Percentiles rank a stretch among this genome's conserved stretches.
These are phyloP conservation scores for Picochlorum sp. DNA, from an alignment of 139 green algal genomes.

Conservation along the genomic window DNA sequence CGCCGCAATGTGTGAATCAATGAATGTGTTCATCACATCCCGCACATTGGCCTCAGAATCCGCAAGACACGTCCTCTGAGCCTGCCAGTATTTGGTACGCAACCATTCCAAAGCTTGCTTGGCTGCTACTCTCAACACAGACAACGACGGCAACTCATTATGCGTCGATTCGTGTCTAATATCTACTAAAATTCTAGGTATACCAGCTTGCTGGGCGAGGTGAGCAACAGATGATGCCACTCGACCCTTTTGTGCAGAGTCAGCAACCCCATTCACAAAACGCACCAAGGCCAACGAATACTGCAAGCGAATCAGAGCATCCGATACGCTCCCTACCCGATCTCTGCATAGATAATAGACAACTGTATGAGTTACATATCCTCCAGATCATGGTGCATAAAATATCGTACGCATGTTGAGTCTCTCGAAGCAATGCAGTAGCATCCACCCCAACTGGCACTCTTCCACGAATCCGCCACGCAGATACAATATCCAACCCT, in stretches of 20 bases:
- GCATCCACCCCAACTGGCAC: conserved; percentile 58
- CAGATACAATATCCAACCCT: conserved; percentile 14
- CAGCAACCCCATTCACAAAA: conserved; percentile 74
- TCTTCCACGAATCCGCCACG: conserved; percentile 52
- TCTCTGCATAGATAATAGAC: not conserved
- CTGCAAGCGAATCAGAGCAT: conserved; percentile 36
- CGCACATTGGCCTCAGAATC: conserved; percentile 7
- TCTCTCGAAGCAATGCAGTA: conserved; percentile 48
- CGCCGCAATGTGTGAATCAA: not conserved
- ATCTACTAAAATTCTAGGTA: conserved; percentile 69
- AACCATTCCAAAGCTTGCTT: conserved; percentile 59
- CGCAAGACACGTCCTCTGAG: conserved; percentile 34
- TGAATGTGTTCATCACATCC: conserved; percentile 19
- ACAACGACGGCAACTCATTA: conserved; percentile 66
- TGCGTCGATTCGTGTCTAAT: conserved; percentile 70
- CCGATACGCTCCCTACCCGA: not conserved
- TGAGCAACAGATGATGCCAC: conserved; percentile 55
- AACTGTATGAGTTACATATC: not conserved
- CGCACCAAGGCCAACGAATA: conserved; percentile 47
- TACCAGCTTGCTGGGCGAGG: conserved; percentile 44
- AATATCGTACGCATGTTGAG: conserved; percentile 14
- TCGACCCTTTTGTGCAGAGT: conserved; percentile 60
- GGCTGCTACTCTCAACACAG: conserved; percentile 49
- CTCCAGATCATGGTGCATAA: not conserved
- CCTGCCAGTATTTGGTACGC: conserved; percentile 55